Evolutionary conservation across 768 basidiomycete genomes (phyloP).

Genomic region (Peribolospora kevripleyi): DNA sequence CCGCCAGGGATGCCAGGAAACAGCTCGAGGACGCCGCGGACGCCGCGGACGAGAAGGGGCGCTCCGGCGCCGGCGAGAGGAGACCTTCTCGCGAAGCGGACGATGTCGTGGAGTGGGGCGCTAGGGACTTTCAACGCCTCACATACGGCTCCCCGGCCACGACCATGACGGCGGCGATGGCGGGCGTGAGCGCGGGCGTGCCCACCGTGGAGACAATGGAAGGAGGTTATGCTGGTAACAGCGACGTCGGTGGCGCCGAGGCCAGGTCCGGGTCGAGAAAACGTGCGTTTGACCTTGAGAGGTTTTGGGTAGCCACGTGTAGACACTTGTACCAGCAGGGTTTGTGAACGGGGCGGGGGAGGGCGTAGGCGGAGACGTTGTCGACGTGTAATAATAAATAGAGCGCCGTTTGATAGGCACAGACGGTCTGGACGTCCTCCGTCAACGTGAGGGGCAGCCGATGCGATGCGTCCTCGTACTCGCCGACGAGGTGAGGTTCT

Average conservation of each 20-base stretch:
- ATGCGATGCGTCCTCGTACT: too few relatives aligned
- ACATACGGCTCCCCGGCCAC: background rate
- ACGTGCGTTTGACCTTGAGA: slow-evolving; percentile 40
- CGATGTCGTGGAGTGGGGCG: background rate
- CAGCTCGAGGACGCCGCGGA: background rate
- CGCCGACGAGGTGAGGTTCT: too few relatives aligned
- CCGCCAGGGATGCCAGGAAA: background rate
- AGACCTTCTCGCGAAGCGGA: background rate
- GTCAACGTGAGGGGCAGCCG: too few relatives aligned
- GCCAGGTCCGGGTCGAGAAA: slow-evolving; percentile 35
- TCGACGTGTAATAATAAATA: too few relatives aligned
- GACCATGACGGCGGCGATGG: slow-evolving; percentile 1
- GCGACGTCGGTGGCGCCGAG: slow-evolving; percentile 7
- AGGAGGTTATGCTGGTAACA: background rate
- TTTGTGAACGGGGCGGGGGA: slow-evolving; percentile 23
- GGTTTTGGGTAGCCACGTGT: slow-evolving; percentile 69
- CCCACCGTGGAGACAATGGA: background rate
- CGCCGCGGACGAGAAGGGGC: background rate
- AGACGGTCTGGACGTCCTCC: too few relatives aligned
- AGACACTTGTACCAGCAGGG: slow-evolving; percentile 85
- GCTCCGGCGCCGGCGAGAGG: slow-evolving; percentile 1
- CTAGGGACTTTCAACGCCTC: background rate
- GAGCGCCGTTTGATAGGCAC: too few relatives aligned
- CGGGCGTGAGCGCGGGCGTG: slow-evolving; percentile 1
- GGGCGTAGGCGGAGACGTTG: too few relatives aligned